Percentiles rank a stretch among this genome's conserved stretches.
phyloP scores from a whole-genome alignment of 2,329 filamentous ascomycete species.

The Thermothelomyces thermophilus region DNA sequence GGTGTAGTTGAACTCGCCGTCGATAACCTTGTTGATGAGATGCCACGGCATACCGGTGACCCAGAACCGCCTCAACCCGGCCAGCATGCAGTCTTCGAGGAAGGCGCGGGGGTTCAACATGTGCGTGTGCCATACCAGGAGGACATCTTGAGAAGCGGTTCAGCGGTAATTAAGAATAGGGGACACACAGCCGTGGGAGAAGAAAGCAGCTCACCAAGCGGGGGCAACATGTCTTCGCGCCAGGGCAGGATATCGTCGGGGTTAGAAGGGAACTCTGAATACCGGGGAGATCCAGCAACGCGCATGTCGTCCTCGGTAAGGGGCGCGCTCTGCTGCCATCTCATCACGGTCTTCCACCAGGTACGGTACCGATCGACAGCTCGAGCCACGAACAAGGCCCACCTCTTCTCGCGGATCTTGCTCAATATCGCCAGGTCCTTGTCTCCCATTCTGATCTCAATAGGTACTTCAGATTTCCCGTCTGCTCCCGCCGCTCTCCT shows the following conservation, averaged over 20 bases:
- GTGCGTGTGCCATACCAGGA: constrained; percentile 76
- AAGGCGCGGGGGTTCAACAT: constrained; percentile 72
- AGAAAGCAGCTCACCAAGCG: constrained; percentile 48
- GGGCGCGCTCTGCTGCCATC: constrained; percentile 22
- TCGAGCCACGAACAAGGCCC: constrained; percentile 61
- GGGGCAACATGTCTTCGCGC: constrained; percentile 44
- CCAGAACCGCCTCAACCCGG: constrained; percentile 52
- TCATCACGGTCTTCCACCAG: constrained; percentile 49
- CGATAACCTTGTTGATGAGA: constrained; percentile 50
- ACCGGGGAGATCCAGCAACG: constrained; percentile 21
- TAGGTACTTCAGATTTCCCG: neutral
- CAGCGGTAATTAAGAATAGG: neutral
- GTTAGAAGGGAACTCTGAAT: constrained; percentile 30
- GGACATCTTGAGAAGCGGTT: constrained; percentile 47
- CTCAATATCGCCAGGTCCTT: constrained; percentile 40
- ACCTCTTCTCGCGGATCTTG: constrained; percentile 62
- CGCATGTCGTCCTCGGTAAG: constrained; percentile 35
- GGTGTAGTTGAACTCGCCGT: constrained; percentile 52
- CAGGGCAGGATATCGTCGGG: constrained; percentile 29
- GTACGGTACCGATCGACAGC: constrained; percentile 61
- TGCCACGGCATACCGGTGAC: constrained; percentile 60
- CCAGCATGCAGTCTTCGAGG: constrained; percentile 64
- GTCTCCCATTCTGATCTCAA: constrained; percentile 25
- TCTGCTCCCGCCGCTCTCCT: neutral
- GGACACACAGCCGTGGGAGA: neutral